Conservation (phyloP, 2,329 filamentous ascomycete genomes). For the Pseudogymnoascus sp. region DNA sequence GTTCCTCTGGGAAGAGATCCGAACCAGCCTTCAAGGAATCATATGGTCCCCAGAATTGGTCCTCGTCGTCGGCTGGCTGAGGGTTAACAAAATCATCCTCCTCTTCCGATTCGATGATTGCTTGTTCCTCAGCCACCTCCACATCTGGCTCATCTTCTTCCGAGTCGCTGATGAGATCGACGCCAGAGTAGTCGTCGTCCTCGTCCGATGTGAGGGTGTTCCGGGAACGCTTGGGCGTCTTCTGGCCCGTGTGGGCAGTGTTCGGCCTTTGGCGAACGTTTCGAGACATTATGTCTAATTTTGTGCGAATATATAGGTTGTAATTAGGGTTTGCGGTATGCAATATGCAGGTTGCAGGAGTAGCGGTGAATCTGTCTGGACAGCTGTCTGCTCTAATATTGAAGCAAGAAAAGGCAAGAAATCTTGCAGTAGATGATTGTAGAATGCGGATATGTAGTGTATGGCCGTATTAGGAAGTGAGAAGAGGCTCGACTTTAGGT, state of each 20-base stretch:
- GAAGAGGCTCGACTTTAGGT: not conserved
- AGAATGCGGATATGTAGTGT: constrained; percentile 12
- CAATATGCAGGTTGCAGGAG: not conserved
- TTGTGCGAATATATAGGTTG: constrained; percentile 1
- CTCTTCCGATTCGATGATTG: constrained; percentile 49
- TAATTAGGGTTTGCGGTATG: not conserved
- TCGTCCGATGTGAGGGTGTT: constrained; percentile 42
- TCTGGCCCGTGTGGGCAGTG: constrained; percentile 27
- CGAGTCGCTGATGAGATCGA: constrained; percentile 71
- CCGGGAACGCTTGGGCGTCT: constrained; percentile 28
- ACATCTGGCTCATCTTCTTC: constrained; percentile 76
- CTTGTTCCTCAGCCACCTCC: constrained; percentile 67
- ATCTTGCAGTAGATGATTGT: constrained; percentile 11
- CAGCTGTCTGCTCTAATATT: not conserved
- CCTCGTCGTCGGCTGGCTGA: constrained; percentile 30
- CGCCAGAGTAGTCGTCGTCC: constrained; percentile 66
- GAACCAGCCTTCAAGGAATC: constrained; percentile 38
- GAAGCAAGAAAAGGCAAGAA: not conserved
- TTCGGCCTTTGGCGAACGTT: constrained; percentile 43
- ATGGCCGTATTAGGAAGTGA: constrained; percentile 1
- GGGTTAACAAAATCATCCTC: constrained; percentile 32
- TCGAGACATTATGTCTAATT: constrained; percentile 28
- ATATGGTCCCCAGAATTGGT: constrained; percentile 39
- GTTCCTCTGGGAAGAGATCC: constrained; percentile 29
- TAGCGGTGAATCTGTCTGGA: constrained; percentile 6